phyloP scores from a whole-genome alignment of 768 basidiomycete species.

The Pholiota microspora region DNA sequence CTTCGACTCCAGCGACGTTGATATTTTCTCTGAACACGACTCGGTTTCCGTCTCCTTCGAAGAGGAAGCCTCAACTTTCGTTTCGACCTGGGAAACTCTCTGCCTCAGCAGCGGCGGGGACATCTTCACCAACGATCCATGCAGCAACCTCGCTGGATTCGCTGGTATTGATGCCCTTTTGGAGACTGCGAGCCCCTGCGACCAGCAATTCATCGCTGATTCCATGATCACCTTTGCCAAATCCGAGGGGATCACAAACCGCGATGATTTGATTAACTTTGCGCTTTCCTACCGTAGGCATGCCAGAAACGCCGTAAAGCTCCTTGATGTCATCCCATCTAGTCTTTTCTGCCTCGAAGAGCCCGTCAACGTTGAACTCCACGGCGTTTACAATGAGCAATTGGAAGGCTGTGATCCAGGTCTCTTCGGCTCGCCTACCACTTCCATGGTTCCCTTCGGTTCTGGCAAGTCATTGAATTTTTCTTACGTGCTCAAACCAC shows the following conservation, averaged over 20 bases:
- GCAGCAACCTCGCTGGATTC: conserved; percentile 39
- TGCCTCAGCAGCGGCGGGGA: conserved; percentile 41
- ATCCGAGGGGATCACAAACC: conserved; percentile 37
- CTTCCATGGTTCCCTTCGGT: conserved; percentile 42
- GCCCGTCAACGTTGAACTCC: conserved; percentile 40
- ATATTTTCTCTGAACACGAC: conserved; percentile 8
- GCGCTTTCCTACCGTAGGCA: conserved; percentile 42
- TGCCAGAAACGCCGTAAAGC: conserved; percentile 40
- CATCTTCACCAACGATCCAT: conserved; percentile 37
- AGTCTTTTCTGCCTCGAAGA: conserved; percentile 42
- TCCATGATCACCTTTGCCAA: conserved; percentile 52
- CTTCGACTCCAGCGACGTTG: conserved; percentile 6
- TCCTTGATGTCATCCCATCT: conserved; percentile 41
- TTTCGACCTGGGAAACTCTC: conserved; percentile 42
- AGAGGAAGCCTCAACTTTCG: conserved; percentile 24
- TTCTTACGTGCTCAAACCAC: background rate
- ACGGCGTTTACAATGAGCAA: conserved; percentile 39
- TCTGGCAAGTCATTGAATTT: conserved; percentile 29
- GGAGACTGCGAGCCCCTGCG: conserved; percentile 44
- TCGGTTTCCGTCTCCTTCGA: conserved; percentile 26
- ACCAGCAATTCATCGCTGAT: conserved; percentile 48
- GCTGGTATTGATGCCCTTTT: conserved; percentile 42
- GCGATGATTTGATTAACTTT: conserved; percentile 36
- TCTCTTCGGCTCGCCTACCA: conserved; percentile 38
- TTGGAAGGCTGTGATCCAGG: conserved; percentile 41